Evolutionary conservation across 768 basidiomycete genomes (phyloP), one percentile per base, ranked within the genome.

Genomic region (Lactarius deliciosus): DNA sequence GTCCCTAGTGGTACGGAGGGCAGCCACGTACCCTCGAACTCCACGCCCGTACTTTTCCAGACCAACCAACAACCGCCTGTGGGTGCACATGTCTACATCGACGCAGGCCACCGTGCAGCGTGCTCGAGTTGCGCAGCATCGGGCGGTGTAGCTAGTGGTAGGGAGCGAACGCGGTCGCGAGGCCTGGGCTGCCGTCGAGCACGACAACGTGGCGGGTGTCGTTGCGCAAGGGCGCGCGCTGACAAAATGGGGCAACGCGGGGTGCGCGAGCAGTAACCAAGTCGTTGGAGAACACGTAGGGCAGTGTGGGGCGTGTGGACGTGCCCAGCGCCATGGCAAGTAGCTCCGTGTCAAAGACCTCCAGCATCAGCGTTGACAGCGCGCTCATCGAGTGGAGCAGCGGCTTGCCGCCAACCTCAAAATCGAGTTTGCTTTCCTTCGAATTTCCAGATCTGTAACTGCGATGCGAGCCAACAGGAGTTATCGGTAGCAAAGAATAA

Each of bases 81-180:
- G 64, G 16, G 76, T 76, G 43, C 77, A 71, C 54, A 68, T 69
- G 60, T 77, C 77, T 55, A 77, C 67, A 9, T 60, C 63, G 77
- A 28, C 2, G 73, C 34, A 78, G 66, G 0, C 76, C 77, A 25
- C 77, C 76, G 64, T 75, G 77, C 32, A 77, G 69, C 13, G 76
- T 77, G n/a, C 69, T 70, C 18, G 74, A 69, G 25, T 76, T 64
- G 41, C 70, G 72, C 18, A 77, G 59, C 25, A 65, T 66, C 18
- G 72, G 66, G 40, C 68, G 59, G 53, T 58, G 45, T 18, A 78
- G 50, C 7, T 75, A 73, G 15, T 76, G 73, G 15, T 72, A 72
- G 1, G 72, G 74, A 3, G 72, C 72, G 11, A 77, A 62, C 20
- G 68, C 72, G 9, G 63, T 64, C 2, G 71, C 74, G 6, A 77